phyloP scores from a whole-genome alignment of 257 asterid species.

The Paulownia fortunei region DNA sequence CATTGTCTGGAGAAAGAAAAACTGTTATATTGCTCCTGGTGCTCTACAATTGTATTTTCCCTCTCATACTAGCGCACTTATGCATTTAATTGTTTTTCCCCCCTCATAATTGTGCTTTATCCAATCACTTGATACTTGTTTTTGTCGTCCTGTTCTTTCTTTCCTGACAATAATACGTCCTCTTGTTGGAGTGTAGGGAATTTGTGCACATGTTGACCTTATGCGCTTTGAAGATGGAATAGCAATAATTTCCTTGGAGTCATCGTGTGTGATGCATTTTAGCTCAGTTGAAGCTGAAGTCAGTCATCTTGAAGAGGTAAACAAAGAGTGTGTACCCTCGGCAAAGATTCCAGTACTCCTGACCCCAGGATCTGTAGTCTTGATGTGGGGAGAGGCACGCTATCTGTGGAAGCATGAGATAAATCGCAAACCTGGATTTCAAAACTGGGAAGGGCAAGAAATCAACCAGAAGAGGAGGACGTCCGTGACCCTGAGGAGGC shows the following conservation, averaged over 20 bases:
- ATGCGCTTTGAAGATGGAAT: conserved; percentile 93
- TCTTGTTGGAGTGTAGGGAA: conserved; percentile 59
- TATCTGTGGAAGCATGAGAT: conserved; percentile 90
- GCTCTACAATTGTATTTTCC: no score
- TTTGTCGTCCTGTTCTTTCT: not conserved
- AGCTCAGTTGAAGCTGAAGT: conserved; percentile 41
- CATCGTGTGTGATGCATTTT: conserved; percentile 85
- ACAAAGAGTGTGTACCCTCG: not conserved
- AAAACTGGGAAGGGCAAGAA: conserved; percentile 67
- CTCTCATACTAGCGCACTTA: no score
- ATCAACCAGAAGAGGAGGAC: conserved; percentile 73
- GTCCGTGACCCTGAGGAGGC: conserved; percentile 77
- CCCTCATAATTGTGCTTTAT: not conserved
- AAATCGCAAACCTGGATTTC: conserved; percentile 78
- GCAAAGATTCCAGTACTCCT: conserved; percentile 63
- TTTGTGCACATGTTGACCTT: conserved; percentile 87
- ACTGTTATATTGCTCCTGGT: not conserved
- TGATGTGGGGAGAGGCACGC: conserved; percentile 94
- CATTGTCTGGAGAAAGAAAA: not conserved
- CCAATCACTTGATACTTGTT: not conserved
- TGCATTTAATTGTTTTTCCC: no score
- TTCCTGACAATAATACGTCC: not conserved
- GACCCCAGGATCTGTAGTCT: conserved; percentile 70
- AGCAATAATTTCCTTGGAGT: conserved; percentile 77
- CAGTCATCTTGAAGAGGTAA: not conserved